Evolutionary conservation across 345 rosid species (phyloP).

Genomic region (Ailanthus altissimus): DNA sequence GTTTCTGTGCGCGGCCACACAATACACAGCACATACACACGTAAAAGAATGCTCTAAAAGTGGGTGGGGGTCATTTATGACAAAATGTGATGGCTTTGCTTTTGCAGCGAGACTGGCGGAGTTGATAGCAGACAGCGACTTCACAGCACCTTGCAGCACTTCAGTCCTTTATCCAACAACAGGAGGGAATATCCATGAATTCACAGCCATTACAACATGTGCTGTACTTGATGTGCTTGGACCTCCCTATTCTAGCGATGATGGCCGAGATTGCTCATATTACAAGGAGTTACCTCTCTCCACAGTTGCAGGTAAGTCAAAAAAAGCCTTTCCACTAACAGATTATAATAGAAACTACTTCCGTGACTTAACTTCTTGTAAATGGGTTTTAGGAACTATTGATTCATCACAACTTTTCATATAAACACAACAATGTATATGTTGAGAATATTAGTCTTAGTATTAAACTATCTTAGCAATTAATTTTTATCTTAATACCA

Average conservation of each 20-base stretch:
- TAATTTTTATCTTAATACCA: too few relatives aligned
- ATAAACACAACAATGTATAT: not conserved
- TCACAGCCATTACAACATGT: slow-evolving; percentile 65
- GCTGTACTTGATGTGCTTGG: slow-evolving; percentile 70
- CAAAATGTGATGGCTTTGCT: slow-evolving; percentile 20
- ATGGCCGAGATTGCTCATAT: slow-evolving; percentile 62
- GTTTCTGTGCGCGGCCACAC: not conserved
- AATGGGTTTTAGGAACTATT: not conserved
- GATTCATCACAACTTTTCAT: not conserved
- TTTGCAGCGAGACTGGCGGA: slow-evolving; percentile 56
- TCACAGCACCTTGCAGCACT: slow-evolving; percentile 60
- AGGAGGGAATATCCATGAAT: slow-evolving; percentile 74
- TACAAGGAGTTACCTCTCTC: slow-evolving; percentile 47
- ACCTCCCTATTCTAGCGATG: slow-evolving; percentile 65
- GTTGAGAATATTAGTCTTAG: too few relatives aligned
- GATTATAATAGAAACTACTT: too few relatives aligned
- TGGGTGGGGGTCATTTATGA: not conserved
- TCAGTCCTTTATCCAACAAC: slow-evolving; percentile 69
- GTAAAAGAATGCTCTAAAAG: not conserved
- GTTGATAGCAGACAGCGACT: slow-evolving; percentile 32
- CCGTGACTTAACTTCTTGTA: not conserved
- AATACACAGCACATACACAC: not conserved
- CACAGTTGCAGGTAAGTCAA: slow-evolving; percentile 40
- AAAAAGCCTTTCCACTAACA: not conserved
- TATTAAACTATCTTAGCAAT: too few relatives aligned